Evolutionary conservation across 768 basidiomycete genomes (phyloP).

Genomic region (Suillus luteus): DNA sequence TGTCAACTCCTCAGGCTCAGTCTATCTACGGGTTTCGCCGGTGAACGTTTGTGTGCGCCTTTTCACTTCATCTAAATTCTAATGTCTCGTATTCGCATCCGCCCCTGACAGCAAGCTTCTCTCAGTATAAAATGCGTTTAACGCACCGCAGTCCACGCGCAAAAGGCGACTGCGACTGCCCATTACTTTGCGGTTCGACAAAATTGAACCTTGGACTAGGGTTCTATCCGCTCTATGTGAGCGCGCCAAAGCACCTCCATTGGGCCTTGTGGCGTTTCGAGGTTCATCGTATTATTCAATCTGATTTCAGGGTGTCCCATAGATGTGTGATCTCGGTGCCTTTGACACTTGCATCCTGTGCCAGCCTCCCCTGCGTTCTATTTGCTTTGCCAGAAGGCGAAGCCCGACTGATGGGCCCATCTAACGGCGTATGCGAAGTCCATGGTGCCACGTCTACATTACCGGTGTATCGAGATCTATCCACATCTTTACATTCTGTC

Average conservation of each 20-base stretch:
- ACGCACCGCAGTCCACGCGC: slow-evolving; percentile 7
- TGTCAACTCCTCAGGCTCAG: not conserved
- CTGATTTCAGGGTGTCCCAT: not conserved
- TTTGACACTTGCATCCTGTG: not conserved
- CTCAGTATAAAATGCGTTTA: not conserved
- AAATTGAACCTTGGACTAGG: slow-evolving; percentile 2
- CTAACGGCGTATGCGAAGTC: not conserved
- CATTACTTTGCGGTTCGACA: not conserved
- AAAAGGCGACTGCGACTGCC: not conserved
- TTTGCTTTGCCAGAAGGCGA: not conserved
- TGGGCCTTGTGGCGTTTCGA: not conserved
- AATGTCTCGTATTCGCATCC: not conserved
- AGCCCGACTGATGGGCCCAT: not conserved
- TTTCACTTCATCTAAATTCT: not conserved
- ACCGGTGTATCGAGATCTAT: slow-evolving; percentile 1
- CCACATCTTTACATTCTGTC: not conserved
- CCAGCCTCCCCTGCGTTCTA: not conserved
- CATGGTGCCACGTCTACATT: not conserved
- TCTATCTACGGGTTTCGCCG: not conserved
- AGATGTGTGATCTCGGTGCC: slow-evolving; percentile 2
- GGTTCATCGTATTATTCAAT: not conserved
- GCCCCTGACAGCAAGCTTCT: not conserved
- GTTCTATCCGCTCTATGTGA: not conserved
- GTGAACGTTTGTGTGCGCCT: not conserved
- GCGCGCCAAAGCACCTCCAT: not conserved